Percentiles rank a stretch among this genome's conserved stretches.
Conservation (phyloP, 2,329 filamentous ascomycete species). For the Ophiocordyceps australis region DNA sequence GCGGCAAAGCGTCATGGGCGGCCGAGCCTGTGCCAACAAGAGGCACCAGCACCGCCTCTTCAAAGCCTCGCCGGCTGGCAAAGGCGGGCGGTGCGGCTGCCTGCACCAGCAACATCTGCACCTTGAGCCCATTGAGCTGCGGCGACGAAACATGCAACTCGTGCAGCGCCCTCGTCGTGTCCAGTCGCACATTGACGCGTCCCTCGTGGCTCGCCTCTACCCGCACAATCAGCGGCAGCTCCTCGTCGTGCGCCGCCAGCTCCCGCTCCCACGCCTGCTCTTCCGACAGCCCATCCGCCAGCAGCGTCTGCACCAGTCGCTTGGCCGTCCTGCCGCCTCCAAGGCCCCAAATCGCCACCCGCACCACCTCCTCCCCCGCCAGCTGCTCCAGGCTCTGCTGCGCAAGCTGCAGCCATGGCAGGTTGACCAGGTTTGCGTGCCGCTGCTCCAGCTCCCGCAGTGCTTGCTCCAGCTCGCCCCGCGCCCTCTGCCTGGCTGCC, state of each 20-base stretch:
- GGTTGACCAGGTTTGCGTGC: slow-evolving; percentile 43
- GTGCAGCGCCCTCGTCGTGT: slow-evolving; percentile 20
- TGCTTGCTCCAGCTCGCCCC: slow-evolving; percentile 37
- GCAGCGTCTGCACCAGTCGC: slow-evolving; percentile 47
- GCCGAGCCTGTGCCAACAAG: slow-evolving; percentile 51
- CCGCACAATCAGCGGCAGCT: slow-evolving; percentile 44
- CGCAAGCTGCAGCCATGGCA: slow-evolving; percentile 55
- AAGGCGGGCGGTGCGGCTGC: slow-evolving; percentile 19
- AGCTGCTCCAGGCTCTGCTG: slow-evolving; percentile 42
- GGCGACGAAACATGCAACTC: slow-evolving; percentile 47
- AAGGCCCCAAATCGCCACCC: slow-evolving; percentile 38
- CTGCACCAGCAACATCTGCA: slow-evolving; percentile 45
- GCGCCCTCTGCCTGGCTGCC: too few species aligned
- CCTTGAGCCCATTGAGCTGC: slow-evolving; percentile 36
- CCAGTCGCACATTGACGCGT: slow-evolving; percentile 9
- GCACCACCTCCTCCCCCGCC: slow-evolving; percentile 36
- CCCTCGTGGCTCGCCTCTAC: slow-evolving; percentile 18
- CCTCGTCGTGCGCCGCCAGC: slow-evolving; percentile 30
- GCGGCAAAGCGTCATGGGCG: slow-evolving; percentile 43
- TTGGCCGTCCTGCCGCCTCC: slow-evolving; percentile 30
- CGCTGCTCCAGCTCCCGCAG: slow-evolving; percentile 42
- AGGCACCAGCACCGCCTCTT: slow-evolving; percentile 58
- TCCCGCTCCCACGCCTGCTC: slow-evolving; percentile 50
- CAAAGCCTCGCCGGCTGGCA: slow-evolving; percentile 24
- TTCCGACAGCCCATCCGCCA: slow-evolving; percentile 50